Evolutionary conservation across 495 filamentous ascomycete species (phyloP).

Genomic region (Neurospora intermedia): DNA sequence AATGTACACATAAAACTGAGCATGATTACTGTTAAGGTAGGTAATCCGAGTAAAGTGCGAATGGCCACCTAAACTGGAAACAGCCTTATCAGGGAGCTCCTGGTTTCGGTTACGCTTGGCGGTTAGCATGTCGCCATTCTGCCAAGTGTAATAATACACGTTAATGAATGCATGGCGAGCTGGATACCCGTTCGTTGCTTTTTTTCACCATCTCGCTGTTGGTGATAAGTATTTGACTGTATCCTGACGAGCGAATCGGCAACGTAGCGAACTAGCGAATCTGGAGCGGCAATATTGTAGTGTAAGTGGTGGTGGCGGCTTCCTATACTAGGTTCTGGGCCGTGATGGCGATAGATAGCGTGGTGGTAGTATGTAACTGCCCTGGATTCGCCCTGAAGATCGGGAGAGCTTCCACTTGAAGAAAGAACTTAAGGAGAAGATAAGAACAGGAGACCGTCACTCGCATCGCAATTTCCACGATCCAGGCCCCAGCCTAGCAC

Average conservation of each 20-base stretch:
- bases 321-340: not conserved
- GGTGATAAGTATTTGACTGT: not conserved
- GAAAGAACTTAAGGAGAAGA: not conserved
- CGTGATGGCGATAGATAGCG: not conserved
- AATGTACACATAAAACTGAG: not conserved
- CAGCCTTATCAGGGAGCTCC: not conserved
- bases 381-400: not conserved
- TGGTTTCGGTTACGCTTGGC: not conserved
- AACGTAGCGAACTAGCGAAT: not conserved
- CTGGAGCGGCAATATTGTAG: not conserved
- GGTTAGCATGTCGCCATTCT: not conserved
- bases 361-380: too few relatives aligned
- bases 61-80: not conserved
- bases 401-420: not conserved
- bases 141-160: not conserved
- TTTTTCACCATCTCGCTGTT: not conserved
- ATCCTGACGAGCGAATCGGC: not conserved
- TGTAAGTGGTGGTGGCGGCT: not conserved
- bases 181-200: not conserved
- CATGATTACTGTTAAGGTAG: not conserved
- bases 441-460: not conserved
- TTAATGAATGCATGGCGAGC: not conserved
- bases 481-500: not conserved
- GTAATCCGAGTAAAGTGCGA: not conserved
- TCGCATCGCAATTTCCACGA: not conserved